Evolutionary conservation across 176 grass and related monocot species (phyloP).

Genomic region (Pontederia paniculata): DNA sequence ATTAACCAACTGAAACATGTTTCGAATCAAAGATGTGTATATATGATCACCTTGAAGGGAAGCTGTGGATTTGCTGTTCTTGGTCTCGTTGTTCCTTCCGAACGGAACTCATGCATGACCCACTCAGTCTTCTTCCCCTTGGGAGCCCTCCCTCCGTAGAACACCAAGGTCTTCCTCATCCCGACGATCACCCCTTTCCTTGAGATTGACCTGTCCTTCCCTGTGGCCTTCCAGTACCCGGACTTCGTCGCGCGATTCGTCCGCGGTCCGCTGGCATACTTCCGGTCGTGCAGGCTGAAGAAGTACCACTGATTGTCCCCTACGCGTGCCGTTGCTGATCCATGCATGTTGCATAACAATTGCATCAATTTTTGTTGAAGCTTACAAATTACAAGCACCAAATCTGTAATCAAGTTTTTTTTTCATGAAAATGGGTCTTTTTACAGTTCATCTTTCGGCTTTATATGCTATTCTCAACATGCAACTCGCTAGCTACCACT

Average conservation of each 20-base stretch:
- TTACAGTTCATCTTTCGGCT: no score
- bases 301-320: slow-evolving; percentile 64
- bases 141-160: slow-evolving; percentile 68
- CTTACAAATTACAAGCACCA: no score
- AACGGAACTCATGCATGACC: slow-evolving; percentile 89
- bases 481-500: no score
- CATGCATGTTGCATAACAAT: not conserved
- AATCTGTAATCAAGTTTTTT: no score
- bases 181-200: slow-evolving; percentile 25
- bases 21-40: not conserved
- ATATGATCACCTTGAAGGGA: slow-evolving; percentile 27
- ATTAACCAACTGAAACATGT: no score
- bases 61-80: slow-evolving; percentile 1
- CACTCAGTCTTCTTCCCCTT: slow-evolving; percentile 80
- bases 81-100: slow-evolving; percentile 40
- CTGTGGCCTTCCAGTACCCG: slow-evolving; percentile 82
- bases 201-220: slow-evolving; percentile 45
- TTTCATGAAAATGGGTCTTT: no score
- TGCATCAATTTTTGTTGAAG: no score
- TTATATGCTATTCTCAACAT: no score
- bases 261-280: slow-evolving; percentile 68
- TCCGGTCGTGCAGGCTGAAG: slow-evolving; percentile 49
- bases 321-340: slow-evolving; percentile 25
- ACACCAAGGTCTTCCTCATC: slow-evolving; percentile 83
- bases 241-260: slow-evolving; percentile 60